Evolutionary conservation across 805 yeast species (phyloP), one percentile per base, ranked within the genome.

Genomic region (Yarrowia sp.): DNA sequence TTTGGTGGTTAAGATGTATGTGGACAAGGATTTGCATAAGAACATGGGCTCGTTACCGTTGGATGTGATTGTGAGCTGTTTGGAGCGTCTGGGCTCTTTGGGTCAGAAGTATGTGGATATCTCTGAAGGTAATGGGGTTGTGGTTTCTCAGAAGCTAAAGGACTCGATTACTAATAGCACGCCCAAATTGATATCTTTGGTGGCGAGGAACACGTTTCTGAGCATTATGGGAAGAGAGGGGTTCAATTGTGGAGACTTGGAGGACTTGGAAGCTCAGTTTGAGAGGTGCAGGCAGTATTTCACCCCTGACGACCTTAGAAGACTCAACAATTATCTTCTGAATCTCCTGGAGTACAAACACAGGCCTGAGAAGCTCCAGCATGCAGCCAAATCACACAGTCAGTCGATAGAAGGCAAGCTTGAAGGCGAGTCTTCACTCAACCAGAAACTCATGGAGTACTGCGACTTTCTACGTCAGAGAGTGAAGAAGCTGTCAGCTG

Each of bases 381-480:
- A 32, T 8, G 49, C 49, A 1, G 64, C 64, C 26, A 26, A 11
- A 10, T 0, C 40, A 1, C 64, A 56, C 49, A 42, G n/a, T 11
- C 38, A 42, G 38, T 42, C 49, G 16, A 56, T 56, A 8, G 49
- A 42, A 32, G 40, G 38, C 14, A 56, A 56, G 11, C 41, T 56
- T 15, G 49, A 56, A 11, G 49, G 49, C 1, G 64, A 56, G 41
- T 56, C 64, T 8, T 56, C 64, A 10, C 64, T 56, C 16, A 56
- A 56, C 10, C 8, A 1, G 26, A 56, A 56, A 12, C 49, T 56
- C 5, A 16, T 56, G 41, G 64, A 56, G 40, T 56, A 42, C 40
- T 56, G 64, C 49, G 49, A 42, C 2, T 56, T 56, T 43, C 22
- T 56, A 10, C 64, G 48, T 11, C 48, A 56, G 15, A 11, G 64